Conservation (phyloP, 208 protist species). For the Acanthamoeba castellanii region DNA sequence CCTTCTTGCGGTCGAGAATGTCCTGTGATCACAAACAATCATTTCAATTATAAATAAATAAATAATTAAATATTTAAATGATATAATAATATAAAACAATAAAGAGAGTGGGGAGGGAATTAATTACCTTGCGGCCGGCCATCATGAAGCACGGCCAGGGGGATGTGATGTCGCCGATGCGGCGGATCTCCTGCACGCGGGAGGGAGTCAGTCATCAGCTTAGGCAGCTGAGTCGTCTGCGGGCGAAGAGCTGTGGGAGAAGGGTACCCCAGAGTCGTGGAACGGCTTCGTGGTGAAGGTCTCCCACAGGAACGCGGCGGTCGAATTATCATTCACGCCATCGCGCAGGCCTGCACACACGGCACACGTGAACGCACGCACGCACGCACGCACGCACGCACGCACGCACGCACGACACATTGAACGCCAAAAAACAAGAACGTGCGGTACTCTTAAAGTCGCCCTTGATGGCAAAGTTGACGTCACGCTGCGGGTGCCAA, state of each 20-base stretch:
- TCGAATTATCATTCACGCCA: slow-evolving; percentile 69
- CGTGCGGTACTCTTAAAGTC: slow-evolving; percentile 80
- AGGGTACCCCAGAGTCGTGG: slow-evolving; percentile 77
- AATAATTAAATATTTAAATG: too few species aligned
- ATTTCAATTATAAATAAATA: too few species aligned
- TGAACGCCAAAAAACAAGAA: not conserved
- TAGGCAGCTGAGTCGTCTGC: too few species aligned
- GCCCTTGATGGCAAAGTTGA: slow-evolving; percentile 73
- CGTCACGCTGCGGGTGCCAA: slow-evolving; percentile 71
- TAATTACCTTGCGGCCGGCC: slow-evolving; percentile 53
- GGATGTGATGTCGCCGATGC: slow-evolving; percentile 77
- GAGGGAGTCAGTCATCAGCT: not conserved
- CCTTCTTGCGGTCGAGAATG: slow-evolving; percentile 13
- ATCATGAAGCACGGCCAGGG: slow-evolving; percentile 80
- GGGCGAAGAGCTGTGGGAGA: too few species aligned
- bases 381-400: too few species aligned
- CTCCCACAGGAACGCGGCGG: slow-evolving; percentile 78
- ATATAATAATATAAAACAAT: not conserved
- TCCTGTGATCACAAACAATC: too few species aligned
- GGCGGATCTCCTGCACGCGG: slow-evolving; percentile 48
- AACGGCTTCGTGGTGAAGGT: slow-evolving; percentile 80
- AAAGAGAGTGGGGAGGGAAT: not conserved
- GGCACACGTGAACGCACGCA: not conserved
- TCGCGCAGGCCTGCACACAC: slow-evolving; percentile 68
- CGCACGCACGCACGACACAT: not conserved